Base-by-base conservation (phyloP, 805 yeast genomes). In the Candida alai region DNA sequence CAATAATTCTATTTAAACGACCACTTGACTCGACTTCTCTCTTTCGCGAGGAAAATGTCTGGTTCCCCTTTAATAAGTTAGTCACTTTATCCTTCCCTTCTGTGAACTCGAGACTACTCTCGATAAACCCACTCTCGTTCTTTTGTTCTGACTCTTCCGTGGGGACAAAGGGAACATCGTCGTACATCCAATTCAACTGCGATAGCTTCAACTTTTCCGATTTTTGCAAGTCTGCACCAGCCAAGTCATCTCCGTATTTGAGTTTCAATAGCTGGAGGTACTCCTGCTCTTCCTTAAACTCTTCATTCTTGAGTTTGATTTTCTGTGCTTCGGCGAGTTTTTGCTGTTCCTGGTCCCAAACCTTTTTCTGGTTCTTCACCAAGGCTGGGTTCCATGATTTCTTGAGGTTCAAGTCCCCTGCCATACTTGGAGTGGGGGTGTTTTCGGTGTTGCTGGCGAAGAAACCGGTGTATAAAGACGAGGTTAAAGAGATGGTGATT, bases 361-460 rank as follows among this genome's bases (percentile, higher is more conserved):
- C 89, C 49, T 80, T 84, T 44, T 80, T 80, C 59, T 81, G 87
- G 66, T 90, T 90, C 54, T 82, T 84, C 52, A 84, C 65, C 32
- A 86, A 68, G 30, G 83, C 89, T 2, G 98, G 97, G 57, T 90
- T 87, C 98, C 97, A 90, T 41, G 97, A 90, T 56, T 90, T 90
- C 62, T 90, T 84, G 36, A 89, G 59, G 54, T 90, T 90, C 42
- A 90, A 69, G 56, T 89, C 96, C 4, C 88, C 85, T 1, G 88
- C 84, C 54, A 65, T 65, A 14, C 4, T 28, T 14, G 38, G 18
- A 11, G 33, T 15, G 10, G n/a, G 6, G 2, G 5, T 8, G 11
- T n/a, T n/a, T n/a, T n/a, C n/a, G n/a, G n/a, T n/a, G n/a, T n/a
- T n/a, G n/a, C n/a, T n/a, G n/a, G n/a, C n/a, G n/a, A n/a, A n/a